Evolutionary conservation across 2,329 filamentous ascomycete genomes (phyloP).

Genomic region (Ceratocystis variospora): DNA sequence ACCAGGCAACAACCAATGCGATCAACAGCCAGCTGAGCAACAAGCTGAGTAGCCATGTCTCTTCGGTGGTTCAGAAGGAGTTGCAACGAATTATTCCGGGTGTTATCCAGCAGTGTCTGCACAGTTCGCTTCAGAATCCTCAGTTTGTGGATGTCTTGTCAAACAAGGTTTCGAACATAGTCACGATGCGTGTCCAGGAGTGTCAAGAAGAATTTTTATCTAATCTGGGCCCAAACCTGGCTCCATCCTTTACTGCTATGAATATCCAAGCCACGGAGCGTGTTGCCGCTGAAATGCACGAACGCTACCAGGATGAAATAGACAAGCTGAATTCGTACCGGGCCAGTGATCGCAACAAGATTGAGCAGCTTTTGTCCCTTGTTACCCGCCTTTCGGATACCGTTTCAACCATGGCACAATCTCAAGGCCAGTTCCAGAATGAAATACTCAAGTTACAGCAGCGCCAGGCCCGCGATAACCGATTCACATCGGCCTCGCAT

Average conservation of each 20-base stretch:
- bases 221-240: conserved; percentile 48
- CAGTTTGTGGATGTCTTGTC: conserved; percentile 56
- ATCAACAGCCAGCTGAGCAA: conserved; percentile 59
- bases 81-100: conserved; percentile 56
- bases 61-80: conserved; percentile 56
- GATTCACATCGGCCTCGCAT: conserved; percentile 17
- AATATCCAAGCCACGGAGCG: conserved; percentile 53
- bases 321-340: conserved; percentile 39
- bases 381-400: conserved; percentile 54
- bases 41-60: conserved; percentile 52
- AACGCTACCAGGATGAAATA: conserved; percentile 40
- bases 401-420: conserved; percentile 53
- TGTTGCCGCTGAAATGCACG: conserved; percentile 54
- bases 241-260: conserved; percentile 51
- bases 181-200: conserved; percentile 53
- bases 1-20: conserved; percentile 50
- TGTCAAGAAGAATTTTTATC: conserved; percentile 56
- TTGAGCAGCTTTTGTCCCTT: conserved; percentile 56
- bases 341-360: conserved; percentile 45
- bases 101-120: conserved; percentile 47
- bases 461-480: conserved; percentile 18
- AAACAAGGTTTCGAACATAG: conserved; percentile 16
- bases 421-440: conserved; percentile 55
- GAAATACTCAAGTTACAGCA: conserved; percentile 44
- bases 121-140: conserved; percentile 55